Percentiles rank a stretch among this genome's conserved stretches.
These are phyloP conservation scores for Fusarium torulosum DNA, from an alignment of 2,329 filamentous ascomycete species.

Conservation along the genomic window DNA sequence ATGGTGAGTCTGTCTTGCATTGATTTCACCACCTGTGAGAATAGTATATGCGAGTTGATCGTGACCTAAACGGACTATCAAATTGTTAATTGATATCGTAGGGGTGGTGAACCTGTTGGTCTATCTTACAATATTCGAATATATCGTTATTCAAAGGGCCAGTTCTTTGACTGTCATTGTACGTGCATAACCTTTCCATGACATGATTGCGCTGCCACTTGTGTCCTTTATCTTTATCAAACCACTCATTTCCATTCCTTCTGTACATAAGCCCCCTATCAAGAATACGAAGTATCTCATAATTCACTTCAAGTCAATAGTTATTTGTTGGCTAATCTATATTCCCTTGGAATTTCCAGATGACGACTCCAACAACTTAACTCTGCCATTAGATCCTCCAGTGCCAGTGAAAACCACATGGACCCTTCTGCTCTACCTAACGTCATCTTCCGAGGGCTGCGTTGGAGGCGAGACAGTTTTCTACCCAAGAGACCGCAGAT, in stretches of 20 bases:
- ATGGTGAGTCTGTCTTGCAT: conserved; percentile 57
- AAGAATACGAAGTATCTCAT: neutral
- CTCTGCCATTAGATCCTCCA: conserved; percentile 58
- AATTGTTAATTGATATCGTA: conserved; percentile 56
- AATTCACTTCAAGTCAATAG: neutral
- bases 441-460: conserved; percentile 79
- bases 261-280: neutral
- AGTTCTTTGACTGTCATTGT: conserved; percentile 96
- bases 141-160: conserved; percentile 86
- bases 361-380: conserved; percentile 85
- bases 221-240: neutral
- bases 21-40: neutral
- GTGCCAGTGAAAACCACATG: conserved; percentile 75
- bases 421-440: conserved; percentile 91
- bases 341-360: conserved; percentile 62
- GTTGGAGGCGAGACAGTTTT: conserved; percentile 92
- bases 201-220: neutral
- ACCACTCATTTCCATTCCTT: neutral
- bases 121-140: conserved; percentile 90
- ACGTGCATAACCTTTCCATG: conserved; percentile 52
- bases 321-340: too few species aligned
- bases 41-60: conserved; percentile 11
- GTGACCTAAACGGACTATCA: conserved; percentile 11
- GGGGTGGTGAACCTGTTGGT: conserved; percentile 86
- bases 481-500: conserved; percentile 76